These are phyloP conservation scores for Chondrus crispus DNA, from an alignment of 23 red algal species.

Conservation along the genomic window DNA sequence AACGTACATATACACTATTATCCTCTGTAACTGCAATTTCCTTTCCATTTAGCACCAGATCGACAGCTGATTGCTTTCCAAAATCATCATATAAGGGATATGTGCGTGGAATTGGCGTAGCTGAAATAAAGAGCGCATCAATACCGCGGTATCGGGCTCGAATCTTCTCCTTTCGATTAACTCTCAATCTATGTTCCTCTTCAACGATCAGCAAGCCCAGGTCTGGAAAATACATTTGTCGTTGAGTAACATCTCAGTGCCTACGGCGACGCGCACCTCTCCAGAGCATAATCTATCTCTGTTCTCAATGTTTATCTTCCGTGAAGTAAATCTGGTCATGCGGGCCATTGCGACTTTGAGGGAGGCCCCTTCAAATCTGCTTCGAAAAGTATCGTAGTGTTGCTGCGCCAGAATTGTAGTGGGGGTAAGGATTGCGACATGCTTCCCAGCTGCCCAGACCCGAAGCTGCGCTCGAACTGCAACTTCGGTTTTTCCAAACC, in stretches of 20 bases:
- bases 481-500: slow-evolving; percentile 98
- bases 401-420: slow-evolving; percentile 91
- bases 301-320: too few relatives aligned
- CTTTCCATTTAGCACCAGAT: slow-evolving; percentile 84
- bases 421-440: slow-evolving; percentile 81
- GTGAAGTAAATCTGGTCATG: too few relatives aligned
- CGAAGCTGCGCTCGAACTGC: slow-evolving; percentile 78
- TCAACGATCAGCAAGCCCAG: too few relatives aligned
- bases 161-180: too few relatives aligned
- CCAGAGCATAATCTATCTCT: too few relatives aligned
- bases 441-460: slow-evolving; percentile 53
- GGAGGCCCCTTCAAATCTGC: not conserved
- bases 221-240: too few relatives aligned
- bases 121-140: too few relatives aligned
- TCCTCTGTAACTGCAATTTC: slow-evolving; percentile 92
- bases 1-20: slow-evolving; percentile 97
- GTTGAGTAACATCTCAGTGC: too few relatives aligned
- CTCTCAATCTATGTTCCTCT: too few relatives aligned
- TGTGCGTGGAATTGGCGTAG: too few relatives aligned
- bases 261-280: too few relatives aligned
- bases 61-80: slow-evolving; percentile 81
- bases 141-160: too few relatives aligned
- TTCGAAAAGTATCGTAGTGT: slow-evolving; percentile 71
- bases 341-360: not conserved
- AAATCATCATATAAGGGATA: slow-evolving; percentile 97